Percentiles rank a stretch among this genome's conserved stretches.
Evolutionary conservation across 108 stramenopile species (phyloP).

Genomic region (Discostella pseudostelligera): DNA sequence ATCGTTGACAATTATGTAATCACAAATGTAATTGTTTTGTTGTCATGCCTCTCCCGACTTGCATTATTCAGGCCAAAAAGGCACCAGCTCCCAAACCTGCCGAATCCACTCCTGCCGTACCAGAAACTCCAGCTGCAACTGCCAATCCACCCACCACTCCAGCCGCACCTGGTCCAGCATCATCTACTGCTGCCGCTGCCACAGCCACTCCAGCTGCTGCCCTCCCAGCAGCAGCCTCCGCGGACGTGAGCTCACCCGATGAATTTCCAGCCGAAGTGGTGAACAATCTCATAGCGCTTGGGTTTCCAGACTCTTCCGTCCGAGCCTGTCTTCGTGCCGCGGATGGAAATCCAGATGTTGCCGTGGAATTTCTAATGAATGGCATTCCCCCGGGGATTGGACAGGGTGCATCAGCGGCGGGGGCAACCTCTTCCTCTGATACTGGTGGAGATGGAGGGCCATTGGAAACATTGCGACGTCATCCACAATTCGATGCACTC

Average conservation of each 20-base stretch:
- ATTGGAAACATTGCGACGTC: slow-evolving; percentile 82
- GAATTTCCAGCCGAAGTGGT: slow-evolving; percentile 66
- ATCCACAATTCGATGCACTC: slow-evolving; percentile 94
- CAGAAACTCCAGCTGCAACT: slow-evolving; percentile 46
- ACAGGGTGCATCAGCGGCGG: slow-evolving; percentile 34
- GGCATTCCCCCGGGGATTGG: slow-evolving; percentile 88
- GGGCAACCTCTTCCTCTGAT: slow-evolving; percentile 19
- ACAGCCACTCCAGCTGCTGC: slow-evolving; percentile 46
- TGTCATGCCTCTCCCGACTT: too few relatives aligned
- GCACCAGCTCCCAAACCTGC: slow-evolving; percentile 49
- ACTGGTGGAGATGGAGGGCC: slow-evolving; percentile 50
- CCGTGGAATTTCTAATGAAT: slow-evolving; percentile 96
- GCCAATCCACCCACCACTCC: slow-evolving; percentile 43
- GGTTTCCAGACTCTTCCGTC: slow-evolving; percentile 84
- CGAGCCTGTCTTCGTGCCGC: slow-evolving; percentile 92
- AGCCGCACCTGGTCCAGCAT: slow-evolving; percentile 39
- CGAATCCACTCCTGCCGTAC: slow-evolving; percentile 33
- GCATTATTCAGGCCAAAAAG: slow-evolving; percentile 55
- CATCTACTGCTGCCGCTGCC: slow-evolving; percentile 28
- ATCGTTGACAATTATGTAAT: background rate
- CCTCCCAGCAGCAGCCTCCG: slow-evolving; percentile 31
- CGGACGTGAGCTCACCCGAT: slow-evolving; percentile 43
- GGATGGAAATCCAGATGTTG: slow-evolving; percentile 92
- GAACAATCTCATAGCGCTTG: slow-evolving; percentile 77
- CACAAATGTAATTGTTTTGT: background rate